Evolutionary conservation across 768 basidiomycete species (phyloP).

Genomic region (Scleroderma bovista): DNA sequence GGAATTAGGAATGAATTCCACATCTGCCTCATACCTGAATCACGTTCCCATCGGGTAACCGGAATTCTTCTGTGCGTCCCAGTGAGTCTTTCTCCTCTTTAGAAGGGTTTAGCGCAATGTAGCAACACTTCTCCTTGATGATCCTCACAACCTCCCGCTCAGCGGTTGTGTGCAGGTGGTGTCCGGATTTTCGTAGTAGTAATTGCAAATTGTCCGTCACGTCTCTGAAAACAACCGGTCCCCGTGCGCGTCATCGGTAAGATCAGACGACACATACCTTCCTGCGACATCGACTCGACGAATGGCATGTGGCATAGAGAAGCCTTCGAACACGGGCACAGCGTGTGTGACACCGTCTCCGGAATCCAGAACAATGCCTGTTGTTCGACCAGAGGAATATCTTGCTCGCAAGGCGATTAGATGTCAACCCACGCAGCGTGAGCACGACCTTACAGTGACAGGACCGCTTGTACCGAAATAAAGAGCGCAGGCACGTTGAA

Average conservation of each 20-base stretch:
- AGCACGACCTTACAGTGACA: constrained; percentile 72
- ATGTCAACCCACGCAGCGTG: neutral
- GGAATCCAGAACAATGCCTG: constrained; percentile 98
- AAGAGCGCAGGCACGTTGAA: constrained; percentile 99
- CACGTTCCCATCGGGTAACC: constrained; percentile 90
- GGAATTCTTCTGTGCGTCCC: constrained; percentile 81
- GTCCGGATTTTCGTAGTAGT: constrained; percentile 88
- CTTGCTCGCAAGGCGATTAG: constrained; percentile 37
- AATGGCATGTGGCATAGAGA: constrained; percentile 98
- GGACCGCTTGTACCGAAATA: constrained; percentile 94
- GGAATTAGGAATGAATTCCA: constrained; percentile 9
- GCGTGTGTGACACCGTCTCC: constrained; percentile 99
- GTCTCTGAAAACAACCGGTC: constrained; percentile 49
- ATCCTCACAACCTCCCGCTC: constrained; percentile 95
- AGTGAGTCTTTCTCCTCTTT: constrained; percentile 93
- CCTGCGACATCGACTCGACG: constrained; percentile 95
- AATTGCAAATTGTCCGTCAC: constrained; percentile 96
- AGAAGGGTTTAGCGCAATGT: constrained; percentile 84
- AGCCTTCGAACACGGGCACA: constrained; percentile 97
- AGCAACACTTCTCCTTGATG: constrained; percentile 98
- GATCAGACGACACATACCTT: constrained; percentile 44
- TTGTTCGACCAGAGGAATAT: constrained; percentile 97
- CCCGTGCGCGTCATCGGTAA: neutral
- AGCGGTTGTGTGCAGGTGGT: constrained; percentile 93
- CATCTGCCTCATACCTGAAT: constrained; percentile 60